Evolutionary conservation across 2,329 filamentous ascomycete genomes (phyloP).

Genomic region (Geoglossum cookeanum): DNA sequence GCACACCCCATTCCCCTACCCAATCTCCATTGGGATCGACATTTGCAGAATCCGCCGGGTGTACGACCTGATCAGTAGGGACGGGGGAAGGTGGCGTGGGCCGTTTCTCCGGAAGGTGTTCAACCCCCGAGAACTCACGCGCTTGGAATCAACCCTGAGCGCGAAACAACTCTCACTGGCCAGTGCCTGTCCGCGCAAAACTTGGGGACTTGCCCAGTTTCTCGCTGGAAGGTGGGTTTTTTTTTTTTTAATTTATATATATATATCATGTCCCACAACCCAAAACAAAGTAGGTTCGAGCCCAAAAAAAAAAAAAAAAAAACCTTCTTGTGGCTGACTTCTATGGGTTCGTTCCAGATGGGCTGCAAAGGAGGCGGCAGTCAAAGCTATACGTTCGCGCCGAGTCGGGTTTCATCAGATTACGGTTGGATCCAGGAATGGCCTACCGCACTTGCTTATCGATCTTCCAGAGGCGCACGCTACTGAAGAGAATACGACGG

Average conservation of each 20-base stretch:
- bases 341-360: no score
- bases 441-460: background rate
- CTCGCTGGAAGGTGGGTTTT: slow-evolving; percentile 9
- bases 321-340: no score
- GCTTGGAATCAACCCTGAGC: background rate
- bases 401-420: background rate
- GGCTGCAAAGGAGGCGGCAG: no score
- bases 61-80: slow-evolving; percentile 30
- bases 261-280: no score
- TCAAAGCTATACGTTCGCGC: background rate
- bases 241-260: no score
- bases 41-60: slow-evolving; percentile 55
- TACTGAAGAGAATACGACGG: no score
- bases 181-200: background rate
- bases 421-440: background rate
- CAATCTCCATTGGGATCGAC: slow-evolving; percentile 56
- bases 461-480: background rate
- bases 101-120: slow-evolving; percentile 13
- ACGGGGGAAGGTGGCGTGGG: slow-evolving; percentile 6
- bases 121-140: slow-evolving; percentile 3
- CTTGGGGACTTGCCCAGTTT: slow-evolving; percentile 5
- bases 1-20: slow-evolving; percentile 35
- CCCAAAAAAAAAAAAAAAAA: background rate
- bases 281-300: background rate
- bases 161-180: background rate